Conservation (phyloP, 805 yeast species). For the Komagataella populi region DNA sequence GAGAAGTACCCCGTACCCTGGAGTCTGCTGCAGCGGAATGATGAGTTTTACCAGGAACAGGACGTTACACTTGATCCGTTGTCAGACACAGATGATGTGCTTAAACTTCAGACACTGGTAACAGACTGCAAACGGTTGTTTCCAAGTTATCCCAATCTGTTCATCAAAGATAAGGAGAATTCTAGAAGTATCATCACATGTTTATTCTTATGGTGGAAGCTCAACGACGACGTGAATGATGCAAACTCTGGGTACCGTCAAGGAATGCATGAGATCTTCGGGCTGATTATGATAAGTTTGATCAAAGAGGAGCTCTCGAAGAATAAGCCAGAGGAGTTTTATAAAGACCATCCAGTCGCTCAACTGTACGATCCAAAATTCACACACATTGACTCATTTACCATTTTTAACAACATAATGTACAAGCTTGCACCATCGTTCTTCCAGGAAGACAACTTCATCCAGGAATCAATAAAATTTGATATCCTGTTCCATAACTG, state of each 20-base stretch:
- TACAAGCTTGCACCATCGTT: conserved; percentile 21
- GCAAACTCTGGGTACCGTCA: conserved; percentile 24
- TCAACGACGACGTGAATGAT: conserved; percentile 20
- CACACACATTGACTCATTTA: conserved; percentile 27
- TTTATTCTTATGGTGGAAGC: conserved; percentile 34
- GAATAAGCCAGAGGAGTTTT: conserved; percentile 4
- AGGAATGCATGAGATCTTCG: conserved; percentile 41
- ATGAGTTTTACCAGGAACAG: conserved; percentile 9
- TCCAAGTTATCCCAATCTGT: conserved; percentile 23
- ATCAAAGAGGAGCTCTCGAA: conserved; percentile 18
- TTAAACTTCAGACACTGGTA: conserved; percentile 27
- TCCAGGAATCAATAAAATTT: conserved; percentile 33
- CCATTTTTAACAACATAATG: conserved; percentile 26
- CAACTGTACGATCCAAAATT: conserved; percentile 21
- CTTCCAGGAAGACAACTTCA: conserved; percentile 24
- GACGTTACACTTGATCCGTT: conserved; percentile 12
- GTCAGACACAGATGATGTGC: conserved; percentile 17
- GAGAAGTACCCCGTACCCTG: conserved; percentile 18
- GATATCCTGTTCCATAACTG: conserved; percentile 33
- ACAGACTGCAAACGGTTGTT: conserved; percentile 38
- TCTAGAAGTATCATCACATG: conserved; percentile 23
- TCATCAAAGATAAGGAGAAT: conserved; percentile 14
- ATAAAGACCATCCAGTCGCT: conserved; percentile 9
- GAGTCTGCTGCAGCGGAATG: conserved; percentile 15
- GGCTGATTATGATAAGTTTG: conserved; percentile 29